These are phyloP conservation scores for Filobasidium uniguttulatum DNA, from an alignment of 1,284 basidiomycete species.

Conservation along the genomic window DNA sequence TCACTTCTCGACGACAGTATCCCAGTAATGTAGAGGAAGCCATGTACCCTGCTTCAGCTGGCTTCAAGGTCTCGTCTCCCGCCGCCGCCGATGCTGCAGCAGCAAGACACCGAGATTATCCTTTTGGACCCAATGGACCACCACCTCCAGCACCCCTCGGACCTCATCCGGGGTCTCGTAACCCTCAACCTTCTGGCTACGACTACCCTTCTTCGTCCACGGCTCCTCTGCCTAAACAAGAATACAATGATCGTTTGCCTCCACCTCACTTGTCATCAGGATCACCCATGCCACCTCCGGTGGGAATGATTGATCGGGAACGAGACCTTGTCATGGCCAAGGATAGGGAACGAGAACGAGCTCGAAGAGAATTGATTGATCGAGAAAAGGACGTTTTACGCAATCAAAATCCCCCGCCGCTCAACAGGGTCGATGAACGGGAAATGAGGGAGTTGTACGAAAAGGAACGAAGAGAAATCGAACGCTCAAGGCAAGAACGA, in stretches of 20 bases:
- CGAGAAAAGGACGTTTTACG: constrained; percentile 2
- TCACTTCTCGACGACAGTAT: no score
- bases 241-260: background rate
- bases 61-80: background rate
- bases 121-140: no score
- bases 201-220: background rate
- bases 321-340: background rate
- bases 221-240: background rate
- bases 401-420: no score
- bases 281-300: background rate
- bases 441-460: background rate
- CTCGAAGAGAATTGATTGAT: background rate
- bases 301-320: background rate
- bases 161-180: no score
- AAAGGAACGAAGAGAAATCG: background rate
- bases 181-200: background rate
- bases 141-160: background rate
- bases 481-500: background rate
- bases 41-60: background rate
- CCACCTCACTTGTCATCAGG: background rate
- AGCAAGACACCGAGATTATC: background rate
- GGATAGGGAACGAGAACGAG: background rate
- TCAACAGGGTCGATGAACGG: no score
- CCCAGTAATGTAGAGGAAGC: no score
- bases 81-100: background rate